Evolutionary conservation across 2,329 filamentous ascomycete genomes (phyloP).

Genomic region (Rhinocladiella mackenziei): DNA sequence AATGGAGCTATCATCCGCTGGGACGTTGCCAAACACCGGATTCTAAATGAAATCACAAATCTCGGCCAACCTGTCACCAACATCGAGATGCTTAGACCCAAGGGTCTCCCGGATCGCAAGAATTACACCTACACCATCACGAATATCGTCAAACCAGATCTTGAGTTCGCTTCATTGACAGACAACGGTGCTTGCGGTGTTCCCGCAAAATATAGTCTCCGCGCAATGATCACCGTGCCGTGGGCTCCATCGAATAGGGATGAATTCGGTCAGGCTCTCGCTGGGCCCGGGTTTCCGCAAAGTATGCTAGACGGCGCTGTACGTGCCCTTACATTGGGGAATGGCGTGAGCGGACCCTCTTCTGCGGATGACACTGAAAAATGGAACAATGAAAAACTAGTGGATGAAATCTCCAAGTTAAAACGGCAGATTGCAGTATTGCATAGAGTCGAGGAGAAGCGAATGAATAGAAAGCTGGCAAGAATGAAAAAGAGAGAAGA

Average conservation of each 20-base stretch:
- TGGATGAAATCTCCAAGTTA: constrained; percentile 39
- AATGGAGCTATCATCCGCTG: constrained; percentile 75
- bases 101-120: constrained; percentile 41
- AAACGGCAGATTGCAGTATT: constrained; percentile 34
- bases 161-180: constrained; percentile 37
- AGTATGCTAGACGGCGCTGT: constrained; percentile 28
- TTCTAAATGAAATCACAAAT: constrained; percentile 63
- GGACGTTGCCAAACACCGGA: constrained; percentile 69
- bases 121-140: constrained; percentile 49
- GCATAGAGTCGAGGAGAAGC: constrained; percentile 39
- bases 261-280: constrained; percentile 35
- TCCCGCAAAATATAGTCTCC: constrained; percentile 41
- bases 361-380: constrained; percentile 28
- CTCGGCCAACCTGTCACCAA: constrained; percentile 82
- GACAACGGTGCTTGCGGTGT: constrained; percentile 35
- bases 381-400: constrained; percentile 29
- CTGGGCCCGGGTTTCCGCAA: constrained; percentile 12
- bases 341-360: neutral
- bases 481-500: constrained; percentile 40
- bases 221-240: constrained; percentile 39
- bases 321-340: constrained; percentile 22
- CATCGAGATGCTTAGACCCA: constrained; percentile 65
- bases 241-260: constrained; percentile 41
- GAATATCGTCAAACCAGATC: constrained; percentile 71
- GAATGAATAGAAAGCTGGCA: constrained; percentile 36